Conservation (phyloP, 116 monocot species). For the Dioscorea cayenensis region DNA sequence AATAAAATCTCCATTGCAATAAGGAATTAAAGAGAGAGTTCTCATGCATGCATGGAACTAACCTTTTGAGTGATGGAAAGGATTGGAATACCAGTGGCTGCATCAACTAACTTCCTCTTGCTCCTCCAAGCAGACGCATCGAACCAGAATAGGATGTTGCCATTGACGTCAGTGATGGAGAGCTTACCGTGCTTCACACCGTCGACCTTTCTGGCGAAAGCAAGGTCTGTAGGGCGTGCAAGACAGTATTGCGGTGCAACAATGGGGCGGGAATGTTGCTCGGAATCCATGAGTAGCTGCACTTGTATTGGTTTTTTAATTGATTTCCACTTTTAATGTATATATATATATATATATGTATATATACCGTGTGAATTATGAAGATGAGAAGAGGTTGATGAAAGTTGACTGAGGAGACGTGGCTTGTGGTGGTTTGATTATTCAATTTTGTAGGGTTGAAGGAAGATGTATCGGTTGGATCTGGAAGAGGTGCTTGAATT, state of each 20-base stretch:
- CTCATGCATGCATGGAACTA: neutral
- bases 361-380: too few species aligned
- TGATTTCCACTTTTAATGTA: too few species aligned
- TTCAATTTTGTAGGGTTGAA: too few species aligned
- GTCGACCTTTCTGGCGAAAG: neutral
- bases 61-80: slow-evolving; percentile 1
- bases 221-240: neutral
- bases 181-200: neutral
- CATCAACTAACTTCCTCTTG: neutral
- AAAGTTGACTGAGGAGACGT: too few species aligned
- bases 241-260: neutral
- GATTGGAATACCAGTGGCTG: neutral
- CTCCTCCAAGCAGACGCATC: neutral
- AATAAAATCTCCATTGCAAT: neutral
- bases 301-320: too few species aligned
- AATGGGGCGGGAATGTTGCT: neutral
- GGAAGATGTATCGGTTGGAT: too few species aligned
- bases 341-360: too few species aligned
- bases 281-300: too few species aligned
- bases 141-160: neutral
- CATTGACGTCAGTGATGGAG: neutral
- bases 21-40: neutral
- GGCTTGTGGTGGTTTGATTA: too few species aligned
- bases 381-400: too few species aligned
- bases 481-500: too few species aligned